Conservation (phyloP, 345 rosid genomes). For the Jatropha curcas region DNA sequence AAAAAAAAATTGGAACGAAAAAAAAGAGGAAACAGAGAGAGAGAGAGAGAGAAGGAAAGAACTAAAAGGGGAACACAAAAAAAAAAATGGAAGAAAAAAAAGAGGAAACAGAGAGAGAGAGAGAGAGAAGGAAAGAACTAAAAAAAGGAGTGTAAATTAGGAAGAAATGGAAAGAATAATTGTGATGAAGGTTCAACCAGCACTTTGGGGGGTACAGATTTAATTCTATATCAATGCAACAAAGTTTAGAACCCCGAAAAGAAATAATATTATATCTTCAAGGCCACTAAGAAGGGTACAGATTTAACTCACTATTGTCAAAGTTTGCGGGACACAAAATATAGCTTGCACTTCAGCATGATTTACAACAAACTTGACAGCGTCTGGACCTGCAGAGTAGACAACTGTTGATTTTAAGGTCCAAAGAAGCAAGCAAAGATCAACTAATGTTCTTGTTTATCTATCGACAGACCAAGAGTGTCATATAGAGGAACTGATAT, state of each 20-base stretch:
- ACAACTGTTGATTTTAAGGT: conserved; percentile 10
- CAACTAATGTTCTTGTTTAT: conserved; percentile 12
- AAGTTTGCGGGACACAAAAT: conserved; percentile 85
- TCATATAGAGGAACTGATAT: conserved; percentile 95
- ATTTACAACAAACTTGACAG: conserved; percentile 81
- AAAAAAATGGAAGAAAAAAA: too few species aligned
- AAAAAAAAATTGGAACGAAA: too few species aligned
- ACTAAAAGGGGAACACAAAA: too few species aligned
- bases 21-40: too few species aligned
- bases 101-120: too few species aligned
- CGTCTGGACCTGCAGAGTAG: conserved; percentile 80
- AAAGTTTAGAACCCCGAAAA: not conserved
- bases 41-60: too few species aligned
- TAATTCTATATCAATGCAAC: not conserved
- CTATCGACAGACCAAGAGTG: conserved; percentile 69
- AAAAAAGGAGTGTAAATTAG: too few species aligned
- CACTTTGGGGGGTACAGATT: too few species aligned
- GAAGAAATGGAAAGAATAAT: too few species aligned
- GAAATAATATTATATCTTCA: not conserved
- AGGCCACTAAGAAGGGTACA: not conserved
- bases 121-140: too few species aligned
- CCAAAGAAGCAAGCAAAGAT: conserved; percentile 5
- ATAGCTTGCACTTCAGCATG: conserved; percentile 83
- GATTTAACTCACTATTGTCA: conserved; percentile 58
- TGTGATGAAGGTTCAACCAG: too few species aligned